Evolutionary conservation across 257 asterid species (phyloP).

Genomic region (Forsythia viridissima): DNA sequence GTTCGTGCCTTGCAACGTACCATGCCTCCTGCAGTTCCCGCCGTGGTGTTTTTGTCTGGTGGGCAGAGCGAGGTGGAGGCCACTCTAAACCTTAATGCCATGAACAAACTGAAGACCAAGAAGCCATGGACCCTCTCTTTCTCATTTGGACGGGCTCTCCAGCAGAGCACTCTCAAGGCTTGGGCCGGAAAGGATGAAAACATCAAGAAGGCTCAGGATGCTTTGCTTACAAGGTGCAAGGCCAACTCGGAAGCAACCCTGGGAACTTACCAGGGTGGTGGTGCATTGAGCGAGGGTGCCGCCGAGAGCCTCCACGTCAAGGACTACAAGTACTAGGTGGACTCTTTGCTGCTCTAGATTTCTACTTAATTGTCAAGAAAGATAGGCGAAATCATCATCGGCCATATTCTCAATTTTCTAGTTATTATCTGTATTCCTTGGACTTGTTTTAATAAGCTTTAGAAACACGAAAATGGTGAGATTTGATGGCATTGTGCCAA

Average conservation of each 20-base stretch:
- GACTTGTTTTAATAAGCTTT: conserved; percentile 29
- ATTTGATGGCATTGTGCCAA: conserved; percentile 6
- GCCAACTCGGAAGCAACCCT: conserved; percentile 65
- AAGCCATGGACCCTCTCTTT: conserved; percentile 28
- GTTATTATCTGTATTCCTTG: background rate
- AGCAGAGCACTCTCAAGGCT: conserved; percentile 26
- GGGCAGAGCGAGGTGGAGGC: conserved; percentile 42
- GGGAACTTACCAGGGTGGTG: conserved; percentile 65
- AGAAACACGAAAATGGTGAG: conserved; percentile 25
- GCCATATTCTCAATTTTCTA: conserved; percentile 19
- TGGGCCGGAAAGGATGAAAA: conserved; percentile 28
- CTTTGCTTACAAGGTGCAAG: conserved; percentile 29
- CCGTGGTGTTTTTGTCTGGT: conserved; percentile 34
- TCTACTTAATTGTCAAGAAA: conserved; percentile 16
- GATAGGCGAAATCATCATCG: conserved; percentile 2
- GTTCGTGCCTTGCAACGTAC: conserved; percentile 33
- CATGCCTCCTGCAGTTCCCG: conserved; percentile 34
- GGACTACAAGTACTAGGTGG: conserved; percentile 70
- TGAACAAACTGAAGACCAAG: conserved; percentile 31
- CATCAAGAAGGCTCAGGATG: conserved; percentile 22
- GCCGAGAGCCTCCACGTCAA: conserved; percentile 90
- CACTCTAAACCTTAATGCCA: conserved; percentile 29
- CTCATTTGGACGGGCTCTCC: conserved; percentile 27
- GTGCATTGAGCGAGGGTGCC: conserved; percentile 69
- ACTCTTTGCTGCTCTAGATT: conserved; percentile 6